Evolutionary conservation across 1,139 yeast genomes (phyloP).

Genomic region (Geotrichum phurueaensis): DNA sequence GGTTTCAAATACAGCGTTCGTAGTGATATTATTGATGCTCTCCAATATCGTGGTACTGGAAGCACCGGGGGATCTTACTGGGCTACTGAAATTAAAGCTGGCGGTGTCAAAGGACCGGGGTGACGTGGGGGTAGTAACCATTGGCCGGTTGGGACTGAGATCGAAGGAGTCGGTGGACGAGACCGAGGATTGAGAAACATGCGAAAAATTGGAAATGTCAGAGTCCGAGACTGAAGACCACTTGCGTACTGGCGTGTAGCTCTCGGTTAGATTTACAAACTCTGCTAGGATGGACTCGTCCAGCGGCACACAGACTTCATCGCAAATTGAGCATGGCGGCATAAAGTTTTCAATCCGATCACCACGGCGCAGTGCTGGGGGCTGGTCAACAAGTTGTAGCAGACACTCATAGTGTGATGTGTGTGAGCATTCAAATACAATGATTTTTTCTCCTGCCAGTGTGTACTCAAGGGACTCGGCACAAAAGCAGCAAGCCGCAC

Average conservation of each 20-base stretch:
- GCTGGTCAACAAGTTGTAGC: constrained; percentile 19
- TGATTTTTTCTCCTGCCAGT: constrained; percentile 25
- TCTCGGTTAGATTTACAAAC: constrained; percentile 3
- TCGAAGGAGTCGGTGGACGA: neutral
- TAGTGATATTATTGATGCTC: neutral
- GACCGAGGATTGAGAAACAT: neutral
- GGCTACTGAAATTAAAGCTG: neutral
- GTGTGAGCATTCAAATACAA: constrained; percentile 25
- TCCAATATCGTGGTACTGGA: neutral
- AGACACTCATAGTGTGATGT: constrained; percentile 28
- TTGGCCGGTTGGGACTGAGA: neutral
- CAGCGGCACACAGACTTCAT: constrained; percentile 22
- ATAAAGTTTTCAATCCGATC: constrained; percentile 16
- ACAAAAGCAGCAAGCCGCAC: constrained; percentile 26
- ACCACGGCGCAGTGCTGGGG: neutral
- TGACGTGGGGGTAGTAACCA: neutral
- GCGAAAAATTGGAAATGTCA: neutral
- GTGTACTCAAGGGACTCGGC: constrained; percentile 26
- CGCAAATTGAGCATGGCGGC: constrained; percentile 28
- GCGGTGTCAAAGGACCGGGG: neutral
- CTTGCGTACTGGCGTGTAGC: neutral
- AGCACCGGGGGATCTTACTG: neutral
- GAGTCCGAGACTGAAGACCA: neutral
- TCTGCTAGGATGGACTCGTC: constrained; percentile 22
- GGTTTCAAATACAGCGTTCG: neutral